phyloP scores from a whole-genome alignment of 2,329 filamentous ascomycete species.

The Cercospora sp. region DNA sequence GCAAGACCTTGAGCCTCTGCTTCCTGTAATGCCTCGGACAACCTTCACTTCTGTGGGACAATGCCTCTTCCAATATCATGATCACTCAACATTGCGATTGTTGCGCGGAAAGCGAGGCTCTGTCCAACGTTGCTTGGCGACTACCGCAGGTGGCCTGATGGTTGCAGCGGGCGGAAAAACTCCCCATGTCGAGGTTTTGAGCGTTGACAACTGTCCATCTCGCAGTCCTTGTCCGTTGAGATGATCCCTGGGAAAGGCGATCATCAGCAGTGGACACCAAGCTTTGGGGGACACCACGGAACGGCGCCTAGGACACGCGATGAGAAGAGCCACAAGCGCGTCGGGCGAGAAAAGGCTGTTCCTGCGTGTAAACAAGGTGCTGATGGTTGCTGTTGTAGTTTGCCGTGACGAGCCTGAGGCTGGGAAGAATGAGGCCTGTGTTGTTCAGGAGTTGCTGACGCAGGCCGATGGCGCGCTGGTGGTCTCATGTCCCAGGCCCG shows the following conservation, averaged over 20 bases:
- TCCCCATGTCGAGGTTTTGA: not conserved
- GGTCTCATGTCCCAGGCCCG: not conserved
- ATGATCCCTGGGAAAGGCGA: not conserved
- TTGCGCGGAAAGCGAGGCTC: not conserved
- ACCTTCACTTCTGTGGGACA: not conserved
- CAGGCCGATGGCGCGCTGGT: not conserved
- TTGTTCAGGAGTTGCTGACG: not conserved
- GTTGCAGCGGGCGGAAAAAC: not conserved
- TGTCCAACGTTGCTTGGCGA: not conserved
- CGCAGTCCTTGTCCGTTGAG: not conserved
- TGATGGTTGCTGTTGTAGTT: not conserved
- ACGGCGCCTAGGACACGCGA: not conserved
- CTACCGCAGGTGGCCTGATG: not conserved
- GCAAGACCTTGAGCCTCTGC: not conserved
- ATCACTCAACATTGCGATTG: not conserved
- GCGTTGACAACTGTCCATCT: not conserved
- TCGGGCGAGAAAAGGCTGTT: not conserved
- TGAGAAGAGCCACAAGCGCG: not conserved
- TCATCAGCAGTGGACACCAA: conserved; percentile 4
- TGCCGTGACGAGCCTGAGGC: not conserved
- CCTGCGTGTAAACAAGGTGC: not conserved
- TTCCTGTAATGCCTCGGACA: not conserved
- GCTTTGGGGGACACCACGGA: not conserved
- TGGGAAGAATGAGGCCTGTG: not conserved
- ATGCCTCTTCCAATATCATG: not conserved